Evolutionary conservation across 805 yeast genomes (phyloP).

Genomic region (Spathaspora passalidarum): DNA sequence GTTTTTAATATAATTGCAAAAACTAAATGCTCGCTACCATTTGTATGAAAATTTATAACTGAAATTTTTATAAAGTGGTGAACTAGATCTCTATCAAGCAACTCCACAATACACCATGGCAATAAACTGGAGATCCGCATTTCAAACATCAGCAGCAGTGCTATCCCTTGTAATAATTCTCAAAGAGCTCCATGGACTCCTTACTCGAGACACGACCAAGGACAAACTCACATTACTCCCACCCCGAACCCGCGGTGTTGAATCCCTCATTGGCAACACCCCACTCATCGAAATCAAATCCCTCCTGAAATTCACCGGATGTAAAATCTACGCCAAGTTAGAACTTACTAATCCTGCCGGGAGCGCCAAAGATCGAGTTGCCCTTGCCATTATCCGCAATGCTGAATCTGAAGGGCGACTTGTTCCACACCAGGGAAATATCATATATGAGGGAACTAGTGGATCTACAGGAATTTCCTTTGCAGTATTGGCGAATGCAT

Average conservation of each 20-base stretch:
- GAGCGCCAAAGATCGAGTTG: conserved; percentile 93
- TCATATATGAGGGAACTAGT: conserved; percentile 90
- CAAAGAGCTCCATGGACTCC: conserved; percentile 5
- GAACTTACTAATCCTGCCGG: conserved; percentile 92
- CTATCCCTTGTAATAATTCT: conserved; percentile 7
- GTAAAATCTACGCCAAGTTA: conserved; percentile 81
- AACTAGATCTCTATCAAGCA: too few relatives aligned
- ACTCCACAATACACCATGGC: not conserved
- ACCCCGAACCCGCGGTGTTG: conserved; percentile 52
- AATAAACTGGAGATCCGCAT: conserved; percentile 9
- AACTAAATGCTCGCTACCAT: too few relatives aligned
- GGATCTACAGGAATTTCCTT: conserved; percentile 96
- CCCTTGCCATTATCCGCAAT: conserved; percentile 72
- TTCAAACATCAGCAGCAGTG: conserved; percentile 11
- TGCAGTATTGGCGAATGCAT: conserved; percentile 83
- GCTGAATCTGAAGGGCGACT: conserved; percentile 62
- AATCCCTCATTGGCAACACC: conserved; percentile 85
- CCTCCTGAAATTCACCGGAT: conserved; percentile 68
- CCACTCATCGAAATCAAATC: conserved; percentile 76
- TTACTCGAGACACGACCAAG: conserved; percentile 1
- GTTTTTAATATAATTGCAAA: too few relatives aligned
- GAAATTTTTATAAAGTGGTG: not conserved
- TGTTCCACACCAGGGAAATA: conserved; percentile 59
- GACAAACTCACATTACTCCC: conserved; percentile 16
- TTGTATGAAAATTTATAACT: too few relatives aligned